A percentile compares a stretch with the other conserved stretches of the same genome.
These are phyloP conservation scores for Myriosclerotinia scirpicola DNA, from an alignment of 2,329 filamentous ascomycete species.

Conservation along the genomic window DNA sequence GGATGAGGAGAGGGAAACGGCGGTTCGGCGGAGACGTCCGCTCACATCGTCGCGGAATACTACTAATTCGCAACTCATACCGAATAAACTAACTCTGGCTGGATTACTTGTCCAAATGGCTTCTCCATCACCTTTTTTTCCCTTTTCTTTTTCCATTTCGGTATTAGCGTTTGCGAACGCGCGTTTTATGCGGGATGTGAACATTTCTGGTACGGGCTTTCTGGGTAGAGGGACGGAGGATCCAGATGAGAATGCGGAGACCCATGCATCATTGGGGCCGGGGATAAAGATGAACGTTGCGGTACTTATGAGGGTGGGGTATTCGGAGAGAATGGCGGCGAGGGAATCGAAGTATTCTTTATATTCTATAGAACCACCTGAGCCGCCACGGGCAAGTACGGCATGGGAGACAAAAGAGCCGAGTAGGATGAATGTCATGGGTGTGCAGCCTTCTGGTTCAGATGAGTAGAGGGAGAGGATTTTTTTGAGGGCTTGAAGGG, in stretches of 20 bases:
- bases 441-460: conserved; percentile 62
- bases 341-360: conserved; percentile 94
- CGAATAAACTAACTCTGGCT: conserved; percentile 77
- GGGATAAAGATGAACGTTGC: conserved; percentile 91
- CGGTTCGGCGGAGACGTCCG: conserved; percentile 72
- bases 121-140: conserved; percentile 60
- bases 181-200: conserved; percentile 81
- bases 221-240: conserved; percentile 69
- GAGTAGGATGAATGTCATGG: conserved; percentile 77
- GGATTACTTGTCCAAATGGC: conserved; percentile 90
- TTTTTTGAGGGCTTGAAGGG: conserved; percentile 76
- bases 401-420: conserved; percentile 77
- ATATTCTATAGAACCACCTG: conserved; percentile 86
- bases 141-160: conserved; percentile 56
- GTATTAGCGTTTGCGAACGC: conserved; percentile 77
- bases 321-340: conserved; percentile 79
- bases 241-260: conserved; percentile 77
- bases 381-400: conserved; percentile 66
- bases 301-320: conserved; percentile 72
- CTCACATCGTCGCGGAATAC: conserved; percentile 86
- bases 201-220: conserved; percentile 77
- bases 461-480: conserved; percentile 73
- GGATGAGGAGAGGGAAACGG: conserved; percentile 62
- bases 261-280: conserved; percentile 97
- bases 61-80: conserved; percentile 82